Base-by-base conservation (phyloP, 2,329 filamentous ascomycete genomes). In the Beauveria pseudobassiana region DNA sequence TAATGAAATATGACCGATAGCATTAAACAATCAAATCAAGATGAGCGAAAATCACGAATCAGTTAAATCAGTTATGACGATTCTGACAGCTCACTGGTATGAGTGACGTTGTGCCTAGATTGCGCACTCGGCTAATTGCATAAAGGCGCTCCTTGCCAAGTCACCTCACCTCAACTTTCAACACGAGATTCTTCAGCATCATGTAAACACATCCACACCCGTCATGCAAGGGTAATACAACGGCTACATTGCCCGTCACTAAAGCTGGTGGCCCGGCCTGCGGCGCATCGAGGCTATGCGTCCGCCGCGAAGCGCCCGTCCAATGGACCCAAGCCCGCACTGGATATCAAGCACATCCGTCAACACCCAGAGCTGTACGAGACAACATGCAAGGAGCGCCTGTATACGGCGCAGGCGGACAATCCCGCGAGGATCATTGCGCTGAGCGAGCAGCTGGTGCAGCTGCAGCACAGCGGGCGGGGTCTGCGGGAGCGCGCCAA, bases 281-380 rank as follows among this genome's bases (percentile, higher is more conserved):
- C 60, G 57, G 43, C 64, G 42, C 46, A 42, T 49, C 69, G 69
- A 50, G 54, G 64, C 62, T 68, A 70, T 45, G 66, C 68, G n/a
- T 42, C 48, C 53, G 69, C 72, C 52, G 59, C 63, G 50, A 74
- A 72, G 62, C 81, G 87, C 45, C 89, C 89, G 5, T 80, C 88
- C 1, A 87, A 48, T 83, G 58, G 92, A 90, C 16, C 92, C 91
- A 12, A 93, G 91, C 72, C 85, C 90, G 28, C 83, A 52, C 82
- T 96, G 66, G 89, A 97, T 77, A 82, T 96, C 71, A 93, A 91
- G 73, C 88, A 95, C 76, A 96, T 99, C 73, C 92, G 93, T 62
- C 84, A 91, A 70, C 90, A 96, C 74, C 85, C 89, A 18, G 84
- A 87, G 16, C 81, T 96, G 18, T 90, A 97, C 78, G 83, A 89